A percentile compares a stretch with the other conserved stretches of the same genome.
Conservation (phyloP, 192 early-diverging fungal species). For the Anaeromyces robustus region DNA sequence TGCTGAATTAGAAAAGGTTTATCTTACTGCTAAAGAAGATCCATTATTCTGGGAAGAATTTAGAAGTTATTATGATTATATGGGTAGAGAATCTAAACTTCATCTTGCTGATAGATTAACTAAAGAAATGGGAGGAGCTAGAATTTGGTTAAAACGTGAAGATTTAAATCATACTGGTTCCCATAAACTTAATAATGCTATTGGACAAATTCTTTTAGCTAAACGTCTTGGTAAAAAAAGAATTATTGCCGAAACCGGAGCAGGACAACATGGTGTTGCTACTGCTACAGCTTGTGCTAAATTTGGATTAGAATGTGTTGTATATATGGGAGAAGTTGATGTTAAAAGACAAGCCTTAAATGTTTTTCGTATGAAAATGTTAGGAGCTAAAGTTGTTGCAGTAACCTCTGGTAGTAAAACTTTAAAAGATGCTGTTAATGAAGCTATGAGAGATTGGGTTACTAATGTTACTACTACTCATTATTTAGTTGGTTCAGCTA, state of each 20-base stretch:
- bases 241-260: constrained; percentile 97
- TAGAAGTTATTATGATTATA: constrained; percentile 76
- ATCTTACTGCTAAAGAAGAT: constrained; percentile 51
- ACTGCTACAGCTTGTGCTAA: constrained; percentile 97
- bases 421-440: constrained; percentile 97
- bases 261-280: constrained; percentile 96
- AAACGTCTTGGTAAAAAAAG: constrained; percentile 88
- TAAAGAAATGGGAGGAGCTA: constrained; percentile 56
- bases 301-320: constrained; percentile 85
- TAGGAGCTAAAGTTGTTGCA: constrained; percentile 84
- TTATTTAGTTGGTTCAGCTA: constrained; percentile 92
- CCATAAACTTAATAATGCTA: constrained; percentile 98
- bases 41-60: constrained; percentile 87
- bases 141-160: constrained; percentile 96
- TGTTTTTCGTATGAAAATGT: constrained; percentile 85
- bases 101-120: constrained; percentile 81
- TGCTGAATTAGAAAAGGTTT: constrained; percentile 59
- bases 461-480: constrained; percentile 87
- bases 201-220: constrained; percentile 87
- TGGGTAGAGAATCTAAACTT: constrained; percentile 75
- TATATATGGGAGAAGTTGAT: constrained; percentile 98
- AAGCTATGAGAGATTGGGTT: constrained; percentile 97
- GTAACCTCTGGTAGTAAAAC: constrained; percentile 59
- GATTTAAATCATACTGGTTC: constrained; percentile 98
- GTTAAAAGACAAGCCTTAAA: constrained; percentile 84